Evolutionary conservation across 1,284 basidiomycete species (phyloP).

Genomic region (Pseudozyma tsukubaensis): DNA sequence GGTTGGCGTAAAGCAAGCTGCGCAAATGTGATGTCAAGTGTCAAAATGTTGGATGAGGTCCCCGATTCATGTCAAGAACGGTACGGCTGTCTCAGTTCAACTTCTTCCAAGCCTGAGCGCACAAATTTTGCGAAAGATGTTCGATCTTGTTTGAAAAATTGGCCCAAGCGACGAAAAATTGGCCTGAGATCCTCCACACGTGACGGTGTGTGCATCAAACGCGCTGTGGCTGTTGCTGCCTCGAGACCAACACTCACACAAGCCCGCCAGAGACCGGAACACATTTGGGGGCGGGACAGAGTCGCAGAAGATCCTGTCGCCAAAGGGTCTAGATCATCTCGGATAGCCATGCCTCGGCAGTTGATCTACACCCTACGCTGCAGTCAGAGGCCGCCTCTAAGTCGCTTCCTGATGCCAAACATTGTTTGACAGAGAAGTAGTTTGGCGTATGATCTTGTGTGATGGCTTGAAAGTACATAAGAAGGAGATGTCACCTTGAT

Average conservation of each 20-base stretch:
- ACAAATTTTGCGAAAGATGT: constrained; percentile 13
- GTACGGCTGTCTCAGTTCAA: constrained; percentile 20
- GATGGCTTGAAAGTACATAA: constrained; percentile 17
- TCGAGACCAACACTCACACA: neutral
- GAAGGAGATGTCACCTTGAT: neutral
- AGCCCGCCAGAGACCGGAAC: neutral
- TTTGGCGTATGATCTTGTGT: neutral
- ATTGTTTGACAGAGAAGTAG: too few relatives aligned
- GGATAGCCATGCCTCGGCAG: constrained; percentile 23
- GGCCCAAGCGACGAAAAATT: constrained; percentile 13
- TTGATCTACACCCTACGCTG: neutral
- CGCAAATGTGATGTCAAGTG: too few relatives aligned
- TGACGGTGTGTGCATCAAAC: constrained; percentile 21
- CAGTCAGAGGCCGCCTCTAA: neutral
- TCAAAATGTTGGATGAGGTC: too few relatives aligned
- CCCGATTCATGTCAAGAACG: too few relatives aligned
- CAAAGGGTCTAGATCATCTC: constrained; percentile 18
- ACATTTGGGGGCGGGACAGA: too few relatives aligned
- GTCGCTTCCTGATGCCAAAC: too few relatives aligned
- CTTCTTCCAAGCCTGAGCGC: constrained; percentile 17
- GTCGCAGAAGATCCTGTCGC: neutral
- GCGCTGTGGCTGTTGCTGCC: constrained; percentile 6
- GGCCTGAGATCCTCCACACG: constrained; percentile 29
- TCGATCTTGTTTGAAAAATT: constrained; percentile 16
- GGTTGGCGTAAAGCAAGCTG: neutral